Evolutionary conservation across 768 basidiomycete genomes (phyloP).

Genomic region (Amanita jacksonii): DNA sequence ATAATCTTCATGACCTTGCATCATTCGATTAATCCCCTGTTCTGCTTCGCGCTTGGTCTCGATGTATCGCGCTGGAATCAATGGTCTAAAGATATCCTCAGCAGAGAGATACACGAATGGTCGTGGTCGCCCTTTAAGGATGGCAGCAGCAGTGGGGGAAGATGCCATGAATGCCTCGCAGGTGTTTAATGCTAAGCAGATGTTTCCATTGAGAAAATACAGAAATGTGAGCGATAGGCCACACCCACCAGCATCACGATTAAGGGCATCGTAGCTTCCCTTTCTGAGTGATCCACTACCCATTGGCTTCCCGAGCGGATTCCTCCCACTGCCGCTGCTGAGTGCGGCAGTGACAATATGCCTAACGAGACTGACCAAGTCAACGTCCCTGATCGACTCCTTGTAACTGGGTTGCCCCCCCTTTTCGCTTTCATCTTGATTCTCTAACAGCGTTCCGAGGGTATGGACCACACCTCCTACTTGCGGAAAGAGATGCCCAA

Average conservation of each 20-base stretch:
- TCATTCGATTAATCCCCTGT: slow-evolving; percentile 46
- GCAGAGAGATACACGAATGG: slow-evolving; percentile 96
- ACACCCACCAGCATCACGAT: slow-evolving; percentile 85
- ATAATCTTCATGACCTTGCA: slow-evolving; percentile 33
- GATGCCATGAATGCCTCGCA: slow-evolving; percentile 66
- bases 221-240: no score
- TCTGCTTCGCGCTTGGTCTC: slow-evolving; percentile 94
- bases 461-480: slow-evolving; percentile 86
- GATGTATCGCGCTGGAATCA: slow-evolving; percentile 82
- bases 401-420: slow-evolving; percentile 59
- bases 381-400: slow-evolving; percentile 47
- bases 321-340: slow-evolving; percentile 27
- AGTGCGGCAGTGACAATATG: slow-evolving; percentile 25
- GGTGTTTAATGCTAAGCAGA: slow-evolving; percentile 51
- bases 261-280: slow-evolving; percentile 68
- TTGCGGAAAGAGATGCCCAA: slow-evolving; percentile 54
- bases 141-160: slow-evolving; percentile 19
- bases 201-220: no score
- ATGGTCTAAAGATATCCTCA: slow-evolving; percentile 83
- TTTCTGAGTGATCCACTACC: slow-evolving; percentile 16
- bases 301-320: slow-evolving; percentile 50
- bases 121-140: slow-evolving; percentile 26
- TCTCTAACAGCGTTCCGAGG: slow-evolving; percentile 82
- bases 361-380: slow-evolving; percentile 41
- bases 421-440: slow-evolving; percentile 19